Conservation (phyloP, 257 asterid genomes). For the Gentiana straminea region DNA sequence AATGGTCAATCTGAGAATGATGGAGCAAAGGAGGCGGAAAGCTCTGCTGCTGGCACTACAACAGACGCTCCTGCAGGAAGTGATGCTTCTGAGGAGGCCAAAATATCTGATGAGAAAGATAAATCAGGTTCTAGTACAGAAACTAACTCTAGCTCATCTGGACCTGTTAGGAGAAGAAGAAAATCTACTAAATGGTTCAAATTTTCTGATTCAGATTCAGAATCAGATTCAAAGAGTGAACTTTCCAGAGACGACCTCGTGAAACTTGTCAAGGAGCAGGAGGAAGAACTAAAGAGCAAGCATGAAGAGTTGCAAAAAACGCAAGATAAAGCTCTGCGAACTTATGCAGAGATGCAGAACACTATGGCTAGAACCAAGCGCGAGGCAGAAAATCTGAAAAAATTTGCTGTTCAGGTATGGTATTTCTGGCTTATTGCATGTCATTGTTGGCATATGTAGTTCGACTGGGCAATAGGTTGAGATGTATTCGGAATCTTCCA, state of each 20-base stretch:
- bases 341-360: constrained; percentile 78
- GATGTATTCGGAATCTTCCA: constrained; percentile 6
- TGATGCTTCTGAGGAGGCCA: constrained; percentile 24
- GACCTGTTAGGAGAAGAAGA: constrained; percentile 18
- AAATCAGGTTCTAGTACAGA: constrained; percentile 47
- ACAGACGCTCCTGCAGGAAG: constrained; percentile 20
- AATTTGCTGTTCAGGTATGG: constrained; percentile 73
- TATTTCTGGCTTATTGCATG: not conserved
- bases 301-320: constrained; percentile 44
- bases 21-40: constrained; percentile 16
- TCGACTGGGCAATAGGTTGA: not conserved
- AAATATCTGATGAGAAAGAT: constrained; percentile 19
- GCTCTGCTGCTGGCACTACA: constrained; percentile 25
- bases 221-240: constrained; percentile 43
- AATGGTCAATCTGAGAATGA: constrained; percentile 25
- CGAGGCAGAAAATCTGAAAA: constrained; percentile 74
- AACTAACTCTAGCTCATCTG: constrained; percentile 12
- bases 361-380: constrained; percentile 68
- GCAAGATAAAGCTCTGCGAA: constrained; percentile 66
- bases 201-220: constrained; percentile 18
- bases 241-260: constrained; percentile 64
- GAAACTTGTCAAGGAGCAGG: constrained; percentile 63
- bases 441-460: too few species aligned
- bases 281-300: constrained; percentile 39
- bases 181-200: constrained; percentile 30